Conservation (phyloP, 202 grass and related monocot species). For the Zoysia matrella region DNA sequence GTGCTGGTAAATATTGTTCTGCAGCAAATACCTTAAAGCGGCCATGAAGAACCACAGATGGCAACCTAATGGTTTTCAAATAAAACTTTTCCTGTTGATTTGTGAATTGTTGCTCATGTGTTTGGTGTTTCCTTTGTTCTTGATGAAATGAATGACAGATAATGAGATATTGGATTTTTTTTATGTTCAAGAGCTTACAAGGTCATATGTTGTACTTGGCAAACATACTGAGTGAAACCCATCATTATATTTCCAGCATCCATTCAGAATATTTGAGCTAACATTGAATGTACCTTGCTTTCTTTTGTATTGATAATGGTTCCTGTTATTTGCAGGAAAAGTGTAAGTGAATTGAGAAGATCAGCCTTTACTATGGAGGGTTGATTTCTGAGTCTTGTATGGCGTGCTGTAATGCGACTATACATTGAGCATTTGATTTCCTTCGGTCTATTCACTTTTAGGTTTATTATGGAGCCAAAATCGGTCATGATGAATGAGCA, state of each 20-base stretch:
- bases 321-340: constrained; percentile 86
- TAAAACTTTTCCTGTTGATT: background rate
- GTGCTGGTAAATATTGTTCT: background rate
- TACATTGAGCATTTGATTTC: constrained; percentile 11
- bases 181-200: background rate
- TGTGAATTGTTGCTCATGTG: background rate
- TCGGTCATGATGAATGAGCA: constrained; percentile 72
- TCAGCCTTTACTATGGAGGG: constrained; percentile 15
- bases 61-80: constrained; percentile 8
- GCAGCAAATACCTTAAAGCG: constrained; percentile 2
- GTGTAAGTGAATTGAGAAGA: constrained; percentile 69
- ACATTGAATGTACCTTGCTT: constrained; percentile 15
- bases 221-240: background rate
- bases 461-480: constrained; percentile 97
- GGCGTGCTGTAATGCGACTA: constrained; percentile 13
- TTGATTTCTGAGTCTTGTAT: constrained; percentile 13
- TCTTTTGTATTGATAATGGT: constrained; percentile 38
- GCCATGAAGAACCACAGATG: background rate
- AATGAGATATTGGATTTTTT: background rate
- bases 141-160: background rate
- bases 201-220: background rate
- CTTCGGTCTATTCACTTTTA: constrained; percentile 28
- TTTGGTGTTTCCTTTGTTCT: background rate
- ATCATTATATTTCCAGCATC: background rate
- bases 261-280: constrained; percentile 8